Evolutionary conservation across 2,329 filamentous ascomycete genomes (phyloP).

Genomic region (Dendryphion nanum): DNA sequence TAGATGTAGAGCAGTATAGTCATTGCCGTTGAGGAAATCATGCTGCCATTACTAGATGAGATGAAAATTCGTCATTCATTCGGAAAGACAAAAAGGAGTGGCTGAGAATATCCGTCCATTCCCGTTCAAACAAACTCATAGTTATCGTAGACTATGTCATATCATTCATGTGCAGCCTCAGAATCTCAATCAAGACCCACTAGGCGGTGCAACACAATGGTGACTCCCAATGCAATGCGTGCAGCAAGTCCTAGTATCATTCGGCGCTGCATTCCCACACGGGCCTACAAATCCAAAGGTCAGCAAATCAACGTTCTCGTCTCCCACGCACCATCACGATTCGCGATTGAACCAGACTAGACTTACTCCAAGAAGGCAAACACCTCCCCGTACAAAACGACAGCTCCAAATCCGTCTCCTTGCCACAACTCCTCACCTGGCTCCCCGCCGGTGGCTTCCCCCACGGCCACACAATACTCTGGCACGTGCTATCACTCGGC

Average conservation of each 20-base stretch:
- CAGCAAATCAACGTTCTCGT: not conserved
- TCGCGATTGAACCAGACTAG: not conserved
- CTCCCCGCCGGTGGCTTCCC: conserved; percentile 25
- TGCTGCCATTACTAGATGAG: too few species aligned
- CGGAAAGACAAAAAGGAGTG: too few species aligned
- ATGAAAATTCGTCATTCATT: too few species aligned
- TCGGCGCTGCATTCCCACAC: conserved; percentile 19
- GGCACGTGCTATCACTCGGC: conserved; percentile 20
- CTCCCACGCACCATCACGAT: not conserved
- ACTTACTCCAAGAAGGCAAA: conserved; percentile 32
- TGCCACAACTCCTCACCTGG: conserved; percentile 20
- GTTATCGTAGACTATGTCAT: too few species aligned
- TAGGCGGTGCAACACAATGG: conserved; percentile 23
- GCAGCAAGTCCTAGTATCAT: conserved; percentile 20
- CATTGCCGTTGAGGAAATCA: too few species aligned
- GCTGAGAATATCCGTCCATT: too few species aligned
- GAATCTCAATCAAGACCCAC: too few species aligned
- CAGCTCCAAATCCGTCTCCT: conserved; percentile 18
- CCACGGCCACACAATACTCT: conserved; percentile 20
- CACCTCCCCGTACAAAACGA: conserved; percentile 28
- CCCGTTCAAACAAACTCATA: too few species aligned
- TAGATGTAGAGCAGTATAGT: too few species aligned
- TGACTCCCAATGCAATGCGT: conserved; percentile 29
- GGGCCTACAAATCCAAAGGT: conserved; percentile 8
- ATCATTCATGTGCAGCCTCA: too few species aligned